These are phyloP conservation scores for Malassezia sympodialis DNA, from an alignment of 1,284 basidiomycete genomes.

Conservation along the genomic window DNA sequence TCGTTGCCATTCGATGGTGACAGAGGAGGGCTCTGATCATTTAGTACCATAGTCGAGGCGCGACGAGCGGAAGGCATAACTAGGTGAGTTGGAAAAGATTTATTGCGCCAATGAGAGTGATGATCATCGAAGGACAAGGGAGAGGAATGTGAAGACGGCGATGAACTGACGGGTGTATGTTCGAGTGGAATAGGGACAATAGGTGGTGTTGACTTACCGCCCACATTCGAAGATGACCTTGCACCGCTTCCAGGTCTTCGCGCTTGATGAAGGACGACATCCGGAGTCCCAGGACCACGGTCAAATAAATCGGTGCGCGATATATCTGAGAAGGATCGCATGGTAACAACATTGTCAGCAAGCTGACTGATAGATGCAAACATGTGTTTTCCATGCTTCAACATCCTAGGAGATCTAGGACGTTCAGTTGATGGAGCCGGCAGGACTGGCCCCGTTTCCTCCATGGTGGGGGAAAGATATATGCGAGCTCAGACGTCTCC, in stretches of 20 bases:
- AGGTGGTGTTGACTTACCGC: neutral
- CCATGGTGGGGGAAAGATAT: neutral
- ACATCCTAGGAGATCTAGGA: constrained; percentile 1
- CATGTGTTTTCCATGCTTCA: neutral
- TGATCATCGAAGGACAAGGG: neutral
- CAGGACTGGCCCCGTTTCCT: neutral
- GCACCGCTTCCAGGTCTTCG: neutral
- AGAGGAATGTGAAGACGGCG: neutral
- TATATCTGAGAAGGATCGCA: constrained; percentile 1
- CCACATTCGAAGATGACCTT: neutral
- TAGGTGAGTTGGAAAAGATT: constrained; percentile 9
- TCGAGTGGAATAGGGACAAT: neutral
- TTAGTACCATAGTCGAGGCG: constrained; percentile 26
- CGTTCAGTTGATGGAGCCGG: neutral
- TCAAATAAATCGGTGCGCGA: neutral
- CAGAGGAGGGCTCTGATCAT: constrained; percentile 35
- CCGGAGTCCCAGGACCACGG: constrained; percentile 11
- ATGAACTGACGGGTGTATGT: neutral
- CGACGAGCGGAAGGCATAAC: constrained; percentile 36
- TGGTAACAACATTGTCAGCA: neutral
- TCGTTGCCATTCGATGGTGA: constrained; percentile 25
- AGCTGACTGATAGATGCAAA: constrained; percentile 1
- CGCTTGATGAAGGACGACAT: constrained; percentile 5
- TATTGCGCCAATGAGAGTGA: neutral
- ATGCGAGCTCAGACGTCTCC: neutral